phyloP scores from a whole-genome alignment of 2,329 filamentous ascomycete genomes.

The Iodosphaeria phyllophila region DNA sequence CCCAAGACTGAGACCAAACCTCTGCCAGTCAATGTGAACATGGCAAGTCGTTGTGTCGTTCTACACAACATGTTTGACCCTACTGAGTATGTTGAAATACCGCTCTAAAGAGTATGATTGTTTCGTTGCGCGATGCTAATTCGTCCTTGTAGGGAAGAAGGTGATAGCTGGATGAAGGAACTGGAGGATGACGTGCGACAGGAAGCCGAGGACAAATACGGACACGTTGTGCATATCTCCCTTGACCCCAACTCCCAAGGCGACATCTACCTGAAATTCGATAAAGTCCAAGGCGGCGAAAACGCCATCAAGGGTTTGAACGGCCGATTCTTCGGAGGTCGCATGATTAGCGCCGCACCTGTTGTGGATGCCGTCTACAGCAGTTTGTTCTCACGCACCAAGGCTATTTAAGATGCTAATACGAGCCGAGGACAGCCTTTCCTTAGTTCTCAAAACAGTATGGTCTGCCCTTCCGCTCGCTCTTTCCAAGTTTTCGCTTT shows the following conservation, averaged over 20 bases:
- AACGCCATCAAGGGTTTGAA: slow-evolving; percentile 97
- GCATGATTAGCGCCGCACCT: slow-evolving; percentile 82
- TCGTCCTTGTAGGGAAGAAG: slow-evolving; percentile 51
- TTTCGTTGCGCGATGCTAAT: no score
- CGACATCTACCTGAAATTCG: slow-evolving; percentile 98
- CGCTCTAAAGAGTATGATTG: no score
- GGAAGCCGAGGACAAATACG: slow-evolving; percentile 91
- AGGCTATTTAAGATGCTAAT: slow-evolving; percentile 56
- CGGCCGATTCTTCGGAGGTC: slow-evolving; percentile 84
- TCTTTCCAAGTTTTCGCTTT: neutral
- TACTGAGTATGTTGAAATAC: slow-evolving; percentile 61
- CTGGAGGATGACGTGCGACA: slow-evolving; percentile 82
- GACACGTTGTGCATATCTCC: slow-evolving; percentile 91
- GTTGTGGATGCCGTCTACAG: slow-evolving; percentile 98
- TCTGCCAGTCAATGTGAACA: slow-evolving; percentile 70
- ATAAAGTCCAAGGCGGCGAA: slow-evolving; percentile 83
- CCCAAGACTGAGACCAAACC: slow-evolving; percentile 65
- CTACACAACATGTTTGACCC: slow-evolving; percentile 93
- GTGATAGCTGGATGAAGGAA: slow-evolving; percentile 78
- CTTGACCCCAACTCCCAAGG: slow-evolving; percentile 85
- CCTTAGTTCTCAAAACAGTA: slow-evolving; percentile 25
- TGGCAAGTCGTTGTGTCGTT: slow-evolving; percentile 84
- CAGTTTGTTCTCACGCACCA: slow-evolving; percentile 79
- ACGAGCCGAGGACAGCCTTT: slow-evolving; percentile 22
- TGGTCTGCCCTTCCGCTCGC: neutral